Evolutionary conservation across 805 yeast species (phyloP).

Genomic region (Starmera dryadoides): DNA sequence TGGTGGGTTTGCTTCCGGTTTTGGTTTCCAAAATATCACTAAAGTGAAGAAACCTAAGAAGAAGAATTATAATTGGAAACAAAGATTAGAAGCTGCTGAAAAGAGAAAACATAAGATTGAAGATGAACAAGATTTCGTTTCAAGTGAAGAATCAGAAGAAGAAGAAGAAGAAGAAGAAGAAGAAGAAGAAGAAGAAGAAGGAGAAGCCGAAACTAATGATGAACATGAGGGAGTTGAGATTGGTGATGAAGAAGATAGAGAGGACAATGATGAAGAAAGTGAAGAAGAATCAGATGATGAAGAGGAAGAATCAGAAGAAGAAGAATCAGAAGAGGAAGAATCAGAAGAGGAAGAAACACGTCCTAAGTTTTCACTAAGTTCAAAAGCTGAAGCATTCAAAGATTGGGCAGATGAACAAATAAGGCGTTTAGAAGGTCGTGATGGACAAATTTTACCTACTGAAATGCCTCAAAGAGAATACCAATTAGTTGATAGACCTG

Average conservation of each 20-base stretch:
- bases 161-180: slow-evolving; percentile 11
- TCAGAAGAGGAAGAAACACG: slow-evolving; percentile 20
- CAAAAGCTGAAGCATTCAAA: slow-evolving; percentile 62
- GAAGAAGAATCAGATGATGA: slow-evolving; percentile 24
- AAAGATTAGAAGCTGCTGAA: slow-evolving; percentile 40
- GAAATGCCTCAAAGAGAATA: slow-evolving; percentile 41
- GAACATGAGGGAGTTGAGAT: slow-evolving; percentile 15
- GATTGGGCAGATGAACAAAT: slow-evolving; percentile 82
- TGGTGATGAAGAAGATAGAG: slow-evolving; percentile 25
- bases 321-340: slow-evolving; percentile 26
- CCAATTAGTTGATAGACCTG: slow-evolving; percentile 52
- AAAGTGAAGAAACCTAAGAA: slow-evolving; percentile 37
- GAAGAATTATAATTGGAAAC: slow-evolving; percentile 72
- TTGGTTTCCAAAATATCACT: slow-evolving; percentile 53
- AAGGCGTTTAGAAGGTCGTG: slow-evolving; percentile 55
- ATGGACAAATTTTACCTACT: slow-evolving; percentile 28
- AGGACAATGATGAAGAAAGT: slow-evolving; percentile 27
- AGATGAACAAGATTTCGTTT: slow-evolving; percentile 55
- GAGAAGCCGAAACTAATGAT: slow-evolving; percentile 18
- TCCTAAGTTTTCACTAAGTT: slow-evolving; percentile 35
- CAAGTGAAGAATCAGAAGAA: slow-evolving; percentile 23
- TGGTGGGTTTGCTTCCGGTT: slow-evolving; percentile 62
- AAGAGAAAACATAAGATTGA: slow-evolving; percentile 37
- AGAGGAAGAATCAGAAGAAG: slow-evolving; percentile 24
- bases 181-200: slow-evolving; percentile 20